Evolutionary conservation across 1,139 yeast genomes (phyloP).

Genomic region (Eremothecium gossypii): DNA sequence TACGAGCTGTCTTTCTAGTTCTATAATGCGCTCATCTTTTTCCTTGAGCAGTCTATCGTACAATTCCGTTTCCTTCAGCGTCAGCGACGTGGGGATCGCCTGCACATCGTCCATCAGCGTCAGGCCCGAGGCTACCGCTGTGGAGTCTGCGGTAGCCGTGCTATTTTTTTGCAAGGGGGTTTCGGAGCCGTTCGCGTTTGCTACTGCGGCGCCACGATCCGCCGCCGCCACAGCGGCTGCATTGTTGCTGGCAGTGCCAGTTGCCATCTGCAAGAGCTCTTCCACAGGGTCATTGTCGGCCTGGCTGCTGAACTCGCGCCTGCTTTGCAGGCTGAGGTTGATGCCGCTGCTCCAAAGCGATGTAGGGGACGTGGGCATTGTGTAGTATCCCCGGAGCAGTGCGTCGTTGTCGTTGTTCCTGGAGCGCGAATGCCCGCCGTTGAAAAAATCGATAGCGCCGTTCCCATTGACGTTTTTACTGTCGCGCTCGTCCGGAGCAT

Average conservation of each 20-base stretch:
- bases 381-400: conserved; percentile 2
- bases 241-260: conserved; percentile 14
- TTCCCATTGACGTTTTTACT: neutral
- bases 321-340: conserved; percentile 1
- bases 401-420: conserved; percentile 1
- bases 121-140: neutral
- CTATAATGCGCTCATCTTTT: conserved; percentile 25
- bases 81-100: neutral
- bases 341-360: conserved; percentile 4
- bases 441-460: neutral
- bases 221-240: conserved; percentile 1
- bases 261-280: conserved; percentile 24
- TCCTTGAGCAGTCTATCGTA: conserved; percentile 25
- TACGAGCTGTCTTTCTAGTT: conserved; percentile 26
- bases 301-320: conserved; percentile 11
- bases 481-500: neutral
- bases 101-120: conserved; percentile 1
- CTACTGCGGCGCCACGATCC: neutral
- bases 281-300: conserved; percentile 26
- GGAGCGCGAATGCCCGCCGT: neutral
- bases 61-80: conserved; percentile 3
- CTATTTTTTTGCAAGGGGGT: neutral
- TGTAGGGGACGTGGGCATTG: conserved; percentile 3
- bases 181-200: neutral
- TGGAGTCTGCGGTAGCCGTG: neutral